A percentile compares a stretch with the other conserved stretches of the same genome.
Evolutionary conservation across 2,329 filamentous ascomycete genomes (phyloP).

Genomic region (Ilyonectria robusta): DNA sequence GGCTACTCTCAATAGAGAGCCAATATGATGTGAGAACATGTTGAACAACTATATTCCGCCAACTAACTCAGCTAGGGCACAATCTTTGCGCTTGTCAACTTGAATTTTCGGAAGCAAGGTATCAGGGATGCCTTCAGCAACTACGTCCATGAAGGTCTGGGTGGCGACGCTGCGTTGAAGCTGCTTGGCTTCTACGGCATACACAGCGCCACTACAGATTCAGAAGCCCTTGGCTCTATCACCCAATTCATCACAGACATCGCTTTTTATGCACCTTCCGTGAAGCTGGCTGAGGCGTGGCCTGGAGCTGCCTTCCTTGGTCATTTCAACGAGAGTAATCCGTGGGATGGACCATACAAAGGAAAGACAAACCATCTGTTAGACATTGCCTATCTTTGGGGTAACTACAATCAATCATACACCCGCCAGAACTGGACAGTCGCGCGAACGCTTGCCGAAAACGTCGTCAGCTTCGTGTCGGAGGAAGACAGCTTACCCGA

Average conservation of each 20-base stretch:
- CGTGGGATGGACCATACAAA: constrained; percentile 11
- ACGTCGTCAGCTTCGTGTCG: neutral
- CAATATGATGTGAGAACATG: constrained; percentile 8
- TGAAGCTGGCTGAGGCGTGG: constrained; percentile 1
- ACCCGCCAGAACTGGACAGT: constrained; percentile 14
- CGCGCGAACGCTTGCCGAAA: neutral
- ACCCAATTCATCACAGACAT: constrained; percentile 7
- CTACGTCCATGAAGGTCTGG: neutral
- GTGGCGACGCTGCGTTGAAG: neutral
- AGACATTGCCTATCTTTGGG: constrained; percentile 16
- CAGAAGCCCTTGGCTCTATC: neutral
- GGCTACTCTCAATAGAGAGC: constrained; percentile 4
- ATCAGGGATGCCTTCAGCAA: neutral
- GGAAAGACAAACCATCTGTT: constrained; percentile 16
- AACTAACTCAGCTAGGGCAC: neutral
- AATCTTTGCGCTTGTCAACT: constrained; percentile 8
- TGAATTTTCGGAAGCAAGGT: constrained; percentile 6
- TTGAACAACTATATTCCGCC: neutral
- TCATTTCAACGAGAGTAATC: constrained; percentile 23
- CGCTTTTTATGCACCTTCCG: constrained; percentile 2
- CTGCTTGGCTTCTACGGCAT: constrained; percentile 3
- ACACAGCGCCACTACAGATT: neutral
- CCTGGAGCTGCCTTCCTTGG: neutral
- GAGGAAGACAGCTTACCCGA: neutral
- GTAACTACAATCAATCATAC: constrained; percentile 29